A percentile compares a stretch with the other conserved stretches of the same genome.
Conservation (phyloP, 345 rosid genomes). For the Aurinia saxatilis region DNA sequence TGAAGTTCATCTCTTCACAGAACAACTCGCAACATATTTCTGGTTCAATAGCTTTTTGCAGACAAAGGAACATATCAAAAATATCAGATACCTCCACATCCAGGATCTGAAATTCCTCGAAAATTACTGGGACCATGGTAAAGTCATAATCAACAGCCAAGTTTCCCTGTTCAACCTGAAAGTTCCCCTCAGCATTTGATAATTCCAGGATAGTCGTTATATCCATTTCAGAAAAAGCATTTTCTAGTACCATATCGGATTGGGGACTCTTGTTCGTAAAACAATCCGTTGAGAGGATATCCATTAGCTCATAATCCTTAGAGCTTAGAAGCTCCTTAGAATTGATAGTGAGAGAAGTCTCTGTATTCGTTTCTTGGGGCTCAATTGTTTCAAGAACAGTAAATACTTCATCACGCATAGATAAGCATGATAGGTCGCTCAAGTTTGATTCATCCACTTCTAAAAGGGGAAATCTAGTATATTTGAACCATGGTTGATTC, state of each 20-base stretch:
- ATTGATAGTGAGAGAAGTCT: conserved; percentile 23
- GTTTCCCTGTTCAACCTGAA: conserved; percentile 26
- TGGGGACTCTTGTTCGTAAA: conserved; percentile 34
- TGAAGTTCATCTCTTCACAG: conserved; percentile 53
- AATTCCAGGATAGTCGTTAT: conserved; percentile 39
- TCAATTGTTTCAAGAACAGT: conserved; percentile 38
- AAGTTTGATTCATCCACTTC: conserved; percentile 65
- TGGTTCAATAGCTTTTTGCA: conserved; percentile 30
- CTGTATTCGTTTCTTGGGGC: conserved; percentile 25
- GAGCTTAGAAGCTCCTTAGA: conserved; percentile 41
- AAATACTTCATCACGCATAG: conserved; percentile 41
- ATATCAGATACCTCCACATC: conserved; percentile 39
- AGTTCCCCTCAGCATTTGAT: conserved; percentile 19
- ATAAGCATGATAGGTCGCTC: conserved; percentile 29
- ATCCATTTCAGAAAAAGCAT: conserved; percentile 34
- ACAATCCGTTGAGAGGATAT: conserved; percentile 44
- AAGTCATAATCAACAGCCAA: conserved; percentile 22
- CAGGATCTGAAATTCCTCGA: conserved; percentile 53
- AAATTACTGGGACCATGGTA: conserved; percentile 22
- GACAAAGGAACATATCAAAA: conserved; percentile 37
- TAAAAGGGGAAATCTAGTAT: conserved; percentile 43
- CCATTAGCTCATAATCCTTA: conserved; percentile 30
- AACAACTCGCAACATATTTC: conserved; percentile 43
- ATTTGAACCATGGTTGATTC: conserved; percentile 28
- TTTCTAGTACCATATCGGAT: conserved; percentile 30